Evolutionary conservation across 345 rosid genomes (phyloP).

Genomic region (Laguncularia racemosa): DNA sequence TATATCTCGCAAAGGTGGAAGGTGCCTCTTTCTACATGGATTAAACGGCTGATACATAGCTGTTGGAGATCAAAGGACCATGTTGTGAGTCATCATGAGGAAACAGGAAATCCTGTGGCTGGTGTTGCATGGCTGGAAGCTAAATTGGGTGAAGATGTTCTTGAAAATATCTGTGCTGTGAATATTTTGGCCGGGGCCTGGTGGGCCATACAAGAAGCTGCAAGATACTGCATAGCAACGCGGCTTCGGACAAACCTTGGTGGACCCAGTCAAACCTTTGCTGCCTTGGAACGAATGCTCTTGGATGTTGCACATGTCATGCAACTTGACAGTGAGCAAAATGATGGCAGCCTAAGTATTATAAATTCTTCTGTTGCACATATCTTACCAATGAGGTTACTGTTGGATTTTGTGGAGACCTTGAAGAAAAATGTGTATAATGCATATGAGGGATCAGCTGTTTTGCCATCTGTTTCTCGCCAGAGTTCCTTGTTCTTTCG

Average conservation of each 20-base stretch:
- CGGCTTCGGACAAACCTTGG: constrained; percentile 96
- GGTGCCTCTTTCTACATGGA: constrained; percentile 80
- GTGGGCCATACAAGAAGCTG: constrained; percentile 98
- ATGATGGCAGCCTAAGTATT: constrained; percentile 63
- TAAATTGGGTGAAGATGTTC: constrained; percentile 53
- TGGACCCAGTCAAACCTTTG: constrained; percentile 95
- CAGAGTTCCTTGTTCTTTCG: constrained; percentile 82
- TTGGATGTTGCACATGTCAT: constrained; percentile 76
- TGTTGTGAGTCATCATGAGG: constrained; percentile 46
- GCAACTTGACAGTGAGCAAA: constrained; percentile 70
- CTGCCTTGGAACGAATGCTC: constrained; percentile 90
- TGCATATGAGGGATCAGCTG: constrained; percentile 87
- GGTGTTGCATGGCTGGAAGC: constrained; percentile 41
- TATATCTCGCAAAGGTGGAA: constrained; percentile 92
- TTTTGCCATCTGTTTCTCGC: constrained; percentile 56
- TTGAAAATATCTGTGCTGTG: constrained; percentile 60
- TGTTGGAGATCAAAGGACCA: constrained; percentile 43
- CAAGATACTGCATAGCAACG: constrained; percentile 71
- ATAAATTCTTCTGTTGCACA: constrained; percentile 86
- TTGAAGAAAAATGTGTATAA: constrained; percentile 85
- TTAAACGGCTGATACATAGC: constrained; percentile 56
- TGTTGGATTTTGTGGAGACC: constrained; percentile 89
- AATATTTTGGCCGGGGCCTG: constrained; percentile 82
- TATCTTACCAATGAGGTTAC: constrained; percentile 83
- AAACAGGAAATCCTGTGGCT: constrained; percentile 28